Conservation (phyloP, 1,284 basidiomycete species). For the Trichosporon ovoides region DNA sequence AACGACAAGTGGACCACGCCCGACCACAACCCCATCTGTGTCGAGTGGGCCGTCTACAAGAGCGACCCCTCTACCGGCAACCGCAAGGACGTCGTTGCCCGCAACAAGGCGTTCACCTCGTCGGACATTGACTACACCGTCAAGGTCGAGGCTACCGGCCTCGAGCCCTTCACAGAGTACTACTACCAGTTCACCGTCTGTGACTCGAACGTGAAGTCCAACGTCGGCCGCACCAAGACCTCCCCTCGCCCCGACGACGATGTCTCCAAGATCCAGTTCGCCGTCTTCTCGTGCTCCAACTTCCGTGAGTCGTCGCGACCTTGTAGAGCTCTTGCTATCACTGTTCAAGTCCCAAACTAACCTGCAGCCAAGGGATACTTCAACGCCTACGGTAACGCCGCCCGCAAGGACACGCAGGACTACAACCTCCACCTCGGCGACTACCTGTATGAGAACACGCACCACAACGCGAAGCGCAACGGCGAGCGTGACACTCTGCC, state of each 20-base stretch:
- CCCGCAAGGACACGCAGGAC: conserved; percentile 58
- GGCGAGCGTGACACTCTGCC: conserved; percentile 42
- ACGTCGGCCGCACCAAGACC: conserved; percentile 20
- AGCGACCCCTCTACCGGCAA: conserved; percentile 1
- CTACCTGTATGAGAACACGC: conserved; percentile 49
- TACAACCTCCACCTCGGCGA: conserved; percentile 61
- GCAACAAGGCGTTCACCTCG: conserved; percentile 17
- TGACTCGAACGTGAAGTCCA: conserved; percentile 16
- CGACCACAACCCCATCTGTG: conserved; percentile 60
- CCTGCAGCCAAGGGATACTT: conserved; percentile 59
- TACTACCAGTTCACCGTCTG: conserved; percentile 28
- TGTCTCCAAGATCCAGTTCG: conserved; percentile 17
- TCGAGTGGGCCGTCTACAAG: conserved; percentile 61
- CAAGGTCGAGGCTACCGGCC: conserved; percentile 26
- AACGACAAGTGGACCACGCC: conserved; percentile 52
- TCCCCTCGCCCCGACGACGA: conserved; percentile 17
- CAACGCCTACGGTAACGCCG: conserved; percentile 61
- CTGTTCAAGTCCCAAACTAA: no score
- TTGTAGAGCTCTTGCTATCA: no score
- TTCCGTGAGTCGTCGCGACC: no score
- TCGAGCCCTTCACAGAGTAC: conserved; percentile 21
- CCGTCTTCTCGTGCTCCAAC: conserved; percentile 28
- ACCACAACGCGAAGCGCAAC: conserved; percentile 30
- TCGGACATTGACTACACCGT: conserved; percentile 18
- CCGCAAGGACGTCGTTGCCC: neutral